phyloP scores from a whole-genome alignment of 2,329 filamentous ascomycete species.

The Colletotrichum sublineola region DNA sequence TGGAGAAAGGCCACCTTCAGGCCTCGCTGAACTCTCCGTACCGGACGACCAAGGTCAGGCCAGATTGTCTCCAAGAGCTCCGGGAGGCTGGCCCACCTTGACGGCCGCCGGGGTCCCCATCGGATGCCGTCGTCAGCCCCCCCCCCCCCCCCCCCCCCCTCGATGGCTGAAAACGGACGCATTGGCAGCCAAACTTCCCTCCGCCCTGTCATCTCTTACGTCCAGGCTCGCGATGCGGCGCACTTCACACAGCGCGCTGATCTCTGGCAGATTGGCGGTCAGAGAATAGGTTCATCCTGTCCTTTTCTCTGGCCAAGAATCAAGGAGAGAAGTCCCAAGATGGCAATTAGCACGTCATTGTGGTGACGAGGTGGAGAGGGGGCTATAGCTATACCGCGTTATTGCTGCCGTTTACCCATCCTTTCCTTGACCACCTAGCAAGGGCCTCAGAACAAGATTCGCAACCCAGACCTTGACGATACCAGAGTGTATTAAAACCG shows the following conservation, averaged over 20 bases:
- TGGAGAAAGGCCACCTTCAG: not conserved
- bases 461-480: slow-evolving; percentile 13
- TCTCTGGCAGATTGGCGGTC: not conserved
- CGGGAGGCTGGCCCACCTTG: not conserved
- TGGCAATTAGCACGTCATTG: slow-evolving; percentile 36
- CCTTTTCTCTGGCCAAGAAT: not conserved
- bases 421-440: slow-evolving; percentile 17
- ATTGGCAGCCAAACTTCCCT: not conserved
- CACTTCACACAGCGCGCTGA: not conserved
- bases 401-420: slow-evolving; percentile 8
- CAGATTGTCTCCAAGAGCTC: not conserved
- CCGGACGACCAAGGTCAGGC: not conserved
- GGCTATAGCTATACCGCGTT: slow-evolving; percentile 31
- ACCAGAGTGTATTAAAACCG: not conserved
- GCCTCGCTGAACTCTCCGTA: not conserved
- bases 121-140: not conserved
- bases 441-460: not conserved
- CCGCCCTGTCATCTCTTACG: not conserved
- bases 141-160: no score
- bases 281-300: not conserved
- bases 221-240: not conserved
- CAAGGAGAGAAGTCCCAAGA: not conserved
- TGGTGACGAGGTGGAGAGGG: slow-evolving; percentile 2
- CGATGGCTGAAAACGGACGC: not conserved
- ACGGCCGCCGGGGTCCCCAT: not conserved